These are phyloP conservation scores for Austroboletus festivus DNA, from an alignment of 768 basidiomycete species.

Conservation along the genomic window DNA sequence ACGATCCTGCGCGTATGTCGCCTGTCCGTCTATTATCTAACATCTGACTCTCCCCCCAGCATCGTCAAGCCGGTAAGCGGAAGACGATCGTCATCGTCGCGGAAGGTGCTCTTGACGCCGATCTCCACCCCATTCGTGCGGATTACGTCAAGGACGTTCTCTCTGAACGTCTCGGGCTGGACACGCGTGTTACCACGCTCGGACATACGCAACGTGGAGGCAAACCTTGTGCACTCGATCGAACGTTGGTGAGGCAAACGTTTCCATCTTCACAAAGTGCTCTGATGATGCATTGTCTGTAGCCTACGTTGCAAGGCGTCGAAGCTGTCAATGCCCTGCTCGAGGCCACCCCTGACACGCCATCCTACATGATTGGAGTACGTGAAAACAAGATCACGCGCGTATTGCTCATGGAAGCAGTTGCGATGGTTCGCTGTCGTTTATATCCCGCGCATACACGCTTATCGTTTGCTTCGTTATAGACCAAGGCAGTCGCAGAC, in stretches of 20 bases:
- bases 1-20: conserved; percentile 67
- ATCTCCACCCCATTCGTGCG: conserved; percentile 88
- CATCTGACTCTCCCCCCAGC: conserved; percentile 44
- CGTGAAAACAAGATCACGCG: conserved; percentile 93
- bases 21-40: background rate
- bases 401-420: conserved; percentile 90
- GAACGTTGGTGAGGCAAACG: conserved; percentile 68
- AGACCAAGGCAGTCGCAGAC: conserved; percentile 84
- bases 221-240: conserved; percentile 87
- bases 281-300: conserved; percentile 3
- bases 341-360: conserved; percentile 81
- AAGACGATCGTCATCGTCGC: conserved; percentile 99
- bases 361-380: conserved; percentile 97
- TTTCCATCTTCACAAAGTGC: conserved; percentile 1
- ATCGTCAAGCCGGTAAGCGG: conserved; percentile 88
- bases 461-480: conserved; percentile 3
- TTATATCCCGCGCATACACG: background rate
- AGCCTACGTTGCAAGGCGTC: conserved; percentile 96
- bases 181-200: conserved; percentile 94
- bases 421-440: conserved; percentile 60
- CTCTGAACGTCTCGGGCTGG: conserved; percentile 80
- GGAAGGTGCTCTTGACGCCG: conserved; percentile 87
- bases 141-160: conserved; percentile 91
- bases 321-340: conserved; percentile 90
- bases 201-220: conserved; percentile 98